Conservation (phyloP, 371 early-diverging fungal species). For the Nematocida sp. region DNA sequence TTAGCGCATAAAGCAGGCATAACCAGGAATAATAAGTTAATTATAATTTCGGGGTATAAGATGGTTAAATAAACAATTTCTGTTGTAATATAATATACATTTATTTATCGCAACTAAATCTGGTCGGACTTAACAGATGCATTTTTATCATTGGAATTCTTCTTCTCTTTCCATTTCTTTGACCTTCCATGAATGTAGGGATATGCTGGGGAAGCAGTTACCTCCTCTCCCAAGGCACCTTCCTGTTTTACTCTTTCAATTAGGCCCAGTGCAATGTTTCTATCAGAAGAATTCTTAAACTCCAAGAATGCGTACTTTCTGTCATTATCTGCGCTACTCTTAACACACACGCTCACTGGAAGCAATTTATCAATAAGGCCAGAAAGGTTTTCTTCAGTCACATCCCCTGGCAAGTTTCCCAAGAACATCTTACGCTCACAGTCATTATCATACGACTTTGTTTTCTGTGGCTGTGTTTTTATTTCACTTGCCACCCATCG, state of each 20-base stretch:
- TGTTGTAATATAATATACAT: not conserved
- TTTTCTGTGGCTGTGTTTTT: not conserved
- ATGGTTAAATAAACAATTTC: too few species aligned
- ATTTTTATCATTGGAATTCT: too few species aligned
- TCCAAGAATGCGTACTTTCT: conserved; percentile 53
- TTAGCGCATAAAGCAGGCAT: too few species aligned
- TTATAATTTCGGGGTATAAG: too few species aligned
- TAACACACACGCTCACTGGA: conserved; percentile 10
- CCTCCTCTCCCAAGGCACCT: conserved; percentile 19
- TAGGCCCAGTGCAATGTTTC: conserved; percentile 46
- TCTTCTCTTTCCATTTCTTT: not conserved
- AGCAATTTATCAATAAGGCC: not conserved
- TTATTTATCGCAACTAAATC: not conserved
- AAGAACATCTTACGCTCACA: conserved; percentile 36
- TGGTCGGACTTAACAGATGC: too few species aligned
- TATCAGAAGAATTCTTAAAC: conserved; percentile 21
- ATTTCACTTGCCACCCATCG: not conserved
- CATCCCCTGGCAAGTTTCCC: conserved; percentile 28
- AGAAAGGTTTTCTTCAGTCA: conserved; percentile 24
- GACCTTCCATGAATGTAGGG: conserved; percentile 24
- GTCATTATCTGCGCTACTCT: not conserved
- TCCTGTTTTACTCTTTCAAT: conserved; percentile 50
- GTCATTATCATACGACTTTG: not conserved
- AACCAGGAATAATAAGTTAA: too few species aligned
- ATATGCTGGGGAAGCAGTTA: conserved; percentile 37